Evolutionary conservation across 805 yeast species (phyloP), one percentile per base, ranked within the genome.

Genomic region (Ogataea degrootiae): DNA sequence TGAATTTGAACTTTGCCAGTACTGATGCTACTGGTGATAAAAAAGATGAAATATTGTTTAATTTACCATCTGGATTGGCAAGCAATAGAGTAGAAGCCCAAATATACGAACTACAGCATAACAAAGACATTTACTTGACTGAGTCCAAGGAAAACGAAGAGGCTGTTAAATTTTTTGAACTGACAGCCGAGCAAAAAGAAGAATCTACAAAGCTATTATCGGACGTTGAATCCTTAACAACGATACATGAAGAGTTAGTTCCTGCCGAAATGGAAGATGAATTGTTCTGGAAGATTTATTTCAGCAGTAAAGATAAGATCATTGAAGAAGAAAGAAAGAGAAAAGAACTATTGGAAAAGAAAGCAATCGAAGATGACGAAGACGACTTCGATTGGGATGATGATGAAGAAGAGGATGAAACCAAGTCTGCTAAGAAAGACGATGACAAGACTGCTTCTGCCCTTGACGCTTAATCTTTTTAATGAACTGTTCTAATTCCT

Each of bases 251-350:
- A 46, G 67, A 69, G 29, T 61, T 89, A 7, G 96, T 90, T 2
- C 96, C 96, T 0, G 76, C 73, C 7, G 39, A 55, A 65, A 83
- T 35, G 26, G 58, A 78, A 4, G 85, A 82, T 56, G 69, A 75
- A 23, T 70, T 71, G 41, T 91, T 91, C 64, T 91, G 97, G 97
- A 68, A 71, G 40, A 74, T 82, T 34, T 90, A 87, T 66, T 85
- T 80, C 65, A 71, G 68, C 45, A 70, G 76, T 58, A 77, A 75
- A 48, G 62, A 67, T 12, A 72, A 73, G 54, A 77, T 88, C 19
- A 72, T 77, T 38, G 74, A 75, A 41, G 82, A 77, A 56, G 96
- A 89, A 57, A 69, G 70, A 57, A 74, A 80, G 61, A 75, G 96
- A 60, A 83, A 83, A 65, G 75, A 76, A 53, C 70, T 87, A 46